A percentile compares a stretch with the other conserved stretches of the same genome.
These are phyloP conservation scores for Lathyrus aphaca DNA, from an alignment of 306 rosid species.

Conservation along the genomic window DNA sequence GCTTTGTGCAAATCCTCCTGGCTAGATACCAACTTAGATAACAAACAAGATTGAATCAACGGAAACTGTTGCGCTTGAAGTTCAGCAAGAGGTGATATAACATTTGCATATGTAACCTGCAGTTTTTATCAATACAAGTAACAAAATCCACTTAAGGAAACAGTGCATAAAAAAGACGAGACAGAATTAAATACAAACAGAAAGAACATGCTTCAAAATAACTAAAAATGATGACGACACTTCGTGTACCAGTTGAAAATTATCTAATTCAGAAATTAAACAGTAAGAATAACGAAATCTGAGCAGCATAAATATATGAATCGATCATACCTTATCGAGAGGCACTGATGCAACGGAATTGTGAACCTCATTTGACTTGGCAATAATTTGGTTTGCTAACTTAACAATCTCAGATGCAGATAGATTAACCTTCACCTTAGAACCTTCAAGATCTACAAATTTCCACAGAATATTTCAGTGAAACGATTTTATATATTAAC, in stretches of 20 bases:
- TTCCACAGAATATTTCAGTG: conserved; percentile 21
- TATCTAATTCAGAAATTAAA: conserved; percentile 19
- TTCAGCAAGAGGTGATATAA: conserved; percentile 78
- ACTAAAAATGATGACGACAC: neutral
- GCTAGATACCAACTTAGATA: conserved; percentile 75
- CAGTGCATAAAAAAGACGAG: neutral
- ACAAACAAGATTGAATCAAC: conserved; percentile 77
- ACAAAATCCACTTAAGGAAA: conserved; percentile 23
- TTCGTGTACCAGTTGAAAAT: conserved; percentile 17
- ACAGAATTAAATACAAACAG: neutral
- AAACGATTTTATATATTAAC: neutral
- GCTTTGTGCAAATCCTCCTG: conserved; percentile 77
- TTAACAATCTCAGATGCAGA: conserved; percentile 83
- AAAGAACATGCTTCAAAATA: neutral
- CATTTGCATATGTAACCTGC: conserved; percentile 79
- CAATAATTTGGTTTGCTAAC: conserved; percentile 68
- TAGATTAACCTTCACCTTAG: conserved; percentile 57
- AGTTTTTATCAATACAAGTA: conserved; percentile 31
- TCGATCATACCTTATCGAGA: conserved; percentile 67
- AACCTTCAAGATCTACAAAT: conserved; percentile 74
- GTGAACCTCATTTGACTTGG: conserved; percentile 75
- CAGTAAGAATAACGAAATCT: neutral
- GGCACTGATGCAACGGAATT: conserved; percentile 81
- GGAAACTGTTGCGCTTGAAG: conserved; percentile 82
- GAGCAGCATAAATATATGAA: neutral